A percentile compares a stretch with the other conserved stretches of the same genome.
Conservation (phyloP, 2,329 filamentous ascomycete species). For the Daldinia sp. region DNA sequence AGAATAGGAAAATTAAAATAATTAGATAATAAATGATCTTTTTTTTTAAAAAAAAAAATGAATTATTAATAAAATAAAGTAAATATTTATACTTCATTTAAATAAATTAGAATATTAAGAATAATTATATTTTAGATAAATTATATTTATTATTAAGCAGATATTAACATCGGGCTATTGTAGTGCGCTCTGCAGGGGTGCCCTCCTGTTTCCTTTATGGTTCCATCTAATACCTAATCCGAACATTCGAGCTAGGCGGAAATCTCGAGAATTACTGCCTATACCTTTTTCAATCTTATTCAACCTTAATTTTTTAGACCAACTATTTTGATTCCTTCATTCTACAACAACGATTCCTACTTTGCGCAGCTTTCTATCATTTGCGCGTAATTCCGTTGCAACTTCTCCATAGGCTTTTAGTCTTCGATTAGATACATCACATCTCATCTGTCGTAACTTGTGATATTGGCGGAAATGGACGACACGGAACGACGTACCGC, state of each 20-base stretch:
- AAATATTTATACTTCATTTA: no score
- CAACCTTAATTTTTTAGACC: constrained; percentile 1
- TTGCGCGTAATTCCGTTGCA: background rate
- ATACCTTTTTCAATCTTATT: constrained; percentile 1
- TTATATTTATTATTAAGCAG: no score
- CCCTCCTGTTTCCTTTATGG: background rate
- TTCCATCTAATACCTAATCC: constrained; percentile 20
- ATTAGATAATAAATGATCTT: no score
- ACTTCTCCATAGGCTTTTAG: background rate
- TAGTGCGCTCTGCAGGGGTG: background rate
- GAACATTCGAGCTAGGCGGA: constrained; percentile 12
- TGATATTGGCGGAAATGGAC: constrained; percentile 63
- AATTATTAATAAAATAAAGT: no score
- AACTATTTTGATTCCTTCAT: constrained; percentile 7
- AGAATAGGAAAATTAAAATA: no score
- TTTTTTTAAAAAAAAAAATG: no score
- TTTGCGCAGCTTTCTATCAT: background rate
- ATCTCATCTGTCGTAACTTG: background rate
- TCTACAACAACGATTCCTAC: background rate
- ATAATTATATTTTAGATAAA: no score
- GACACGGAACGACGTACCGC: constrained; percentile 75
- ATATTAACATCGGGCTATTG: no score
- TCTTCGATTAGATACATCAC: background rate
- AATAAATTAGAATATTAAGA: no score
- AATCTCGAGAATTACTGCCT: constrained; percentile 21